These are phyloP conservation scores for Coleophoma eucalyptorum DNA, from an alignment of 2,329 filamentous ascomycete genomes.

Conservation along the genomic window DNA sequence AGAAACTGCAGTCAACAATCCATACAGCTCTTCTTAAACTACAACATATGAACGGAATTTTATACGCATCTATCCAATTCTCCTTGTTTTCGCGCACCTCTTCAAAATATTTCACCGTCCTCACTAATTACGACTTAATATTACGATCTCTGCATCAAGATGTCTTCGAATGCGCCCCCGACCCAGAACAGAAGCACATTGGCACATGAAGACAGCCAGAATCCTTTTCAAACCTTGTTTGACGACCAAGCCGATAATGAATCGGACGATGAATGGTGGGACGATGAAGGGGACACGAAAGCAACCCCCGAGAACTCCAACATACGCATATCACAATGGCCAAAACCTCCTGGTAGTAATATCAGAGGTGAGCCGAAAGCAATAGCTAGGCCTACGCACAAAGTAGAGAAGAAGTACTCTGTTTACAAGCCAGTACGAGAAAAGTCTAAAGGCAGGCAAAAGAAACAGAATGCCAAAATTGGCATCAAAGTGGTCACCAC, in stretches of 20 bases:
- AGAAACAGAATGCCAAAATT: slow-evolving; percentile 54
- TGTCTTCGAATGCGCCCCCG: slow-evolving; percentile 5
- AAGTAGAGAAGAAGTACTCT: slow-evolving; percentile 20
- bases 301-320: slow-evolving; percentile 1
- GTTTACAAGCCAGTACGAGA: slow-evolving; percentile 32
- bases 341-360: slow-evolving; percentile 11
- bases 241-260: slow-evolving; percentile 14
- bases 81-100: not conserved
- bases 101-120: slow-evolving; percentile 4
- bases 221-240: slow-evolving; percentile 20
- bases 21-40: too few species aligned
- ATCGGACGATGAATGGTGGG: slow-evolving; percentile 25
- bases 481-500: slow-evolving; percentile 69
- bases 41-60: too few species aligned
- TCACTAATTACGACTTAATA: slow-evolving; percentile 7
- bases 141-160: not conserved
- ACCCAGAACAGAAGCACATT: not conserved
- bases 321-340: slow-evolving; percentile 15
- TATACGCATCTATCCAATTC: not conserved
- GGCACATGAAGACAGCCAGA: slow-evolving; percentile 1
- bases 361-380: slow-evolving; percentile 8
- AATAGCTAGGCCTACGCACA: slow-evolving; percentile 12
- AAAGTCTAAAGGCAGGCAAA: slow-evolving; percentile 59
- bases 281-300: slow-evolving; percentile 20
- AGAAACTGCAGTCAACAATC: too few species aligned